These are phyloP conservation scores for Fusarium nematophilum DNA, from an alignment of 2,329 filamentous ascomycete genomes.

Conservation along the genomic window DNA sequence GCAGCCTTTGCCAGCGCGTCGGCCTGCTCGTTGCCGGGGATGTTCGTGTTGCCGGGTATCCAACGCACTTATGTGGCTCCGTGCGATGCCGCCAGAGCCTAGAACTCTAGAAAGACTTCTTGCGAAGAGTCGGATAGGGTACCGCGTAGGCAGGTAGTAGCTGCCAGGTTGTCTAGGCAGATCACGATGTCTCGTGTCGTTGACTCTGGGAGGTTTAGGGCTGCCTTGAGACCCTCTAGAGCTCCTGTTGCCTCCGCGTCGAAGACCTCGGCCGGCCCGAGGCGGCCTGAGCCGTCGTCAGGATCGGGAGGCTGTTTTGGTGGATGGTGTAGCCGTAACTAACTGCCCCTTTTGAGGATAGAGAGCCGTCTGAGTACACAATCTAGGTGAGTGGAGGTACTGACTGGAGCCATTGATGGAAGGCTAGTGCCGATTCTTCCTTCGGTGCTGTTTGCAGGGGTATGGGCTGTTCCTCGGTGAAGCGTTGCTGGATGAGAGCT, in stretches of 20 bases:
- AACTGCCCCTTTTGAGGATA: neutral
- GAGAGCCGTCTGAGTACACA: neutral
- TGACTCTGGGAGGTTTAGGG: neutral
- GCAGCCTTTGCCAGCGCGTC: too few relatives aligned
- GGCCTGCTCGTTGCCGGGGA: too few relatives aligned
- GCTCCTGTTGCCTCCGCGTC: conserved; percentile 1
- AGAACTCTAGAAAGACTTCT: neutral
- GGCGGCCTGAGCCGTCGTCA: neutral
- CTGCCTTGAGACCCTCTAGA: neutral
- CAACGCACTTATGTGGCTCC: too few relatives aligned
- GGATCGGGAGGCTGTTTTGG: neutral
- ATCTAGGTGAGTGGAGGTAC: neutral
- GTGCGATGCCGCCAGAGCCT: too few relatives aligned
- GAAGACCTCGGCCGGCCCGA: conserved; percentile 2
- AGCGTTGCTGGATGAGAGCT: neutral
- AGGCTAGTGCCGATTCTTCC: neutral
- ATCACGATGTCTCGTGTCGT: neutral
- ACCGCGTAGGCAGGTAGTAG: neutral
- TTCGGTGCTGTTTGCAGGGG: too few relatives aligned
- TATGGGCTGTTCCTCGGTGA: neutral
- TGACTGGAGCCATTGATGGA: neutral
- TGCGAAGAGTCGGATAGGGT: too few relatives aligned
- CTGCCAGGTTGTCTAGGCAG: conserved; percentile 4
- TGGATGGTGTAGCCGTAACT: too few relatives aligned
- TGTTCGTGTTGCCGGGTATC: too few relatives aligned